Evolutionary conservation across 257 asterid genomes (phyloP).

Genomic region (Oldenlandia corymbosa): DNA sequence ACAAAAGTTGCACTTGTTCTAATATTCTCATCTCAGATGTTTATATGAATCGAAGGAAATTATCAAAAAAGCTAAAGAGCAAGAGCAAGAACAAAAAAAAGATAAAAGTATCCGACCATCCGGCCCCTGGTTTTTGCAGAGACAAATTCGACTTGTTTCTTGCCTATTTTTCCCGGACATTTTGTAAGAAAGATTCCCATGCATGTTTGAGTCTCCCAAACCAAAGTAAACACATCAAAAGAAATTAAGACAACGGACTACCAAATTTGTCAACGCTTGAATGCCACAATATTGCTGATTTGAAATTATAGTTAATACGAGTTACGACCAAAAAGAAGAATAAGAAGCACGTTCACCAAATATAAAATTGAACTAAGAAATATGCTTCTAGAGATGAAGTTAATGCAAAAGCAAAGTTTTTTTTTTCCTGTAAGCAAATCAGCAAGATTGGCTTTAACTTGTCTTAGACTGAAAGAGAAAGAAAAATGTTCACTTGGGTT

Average conservation of each 20-base stretch:
- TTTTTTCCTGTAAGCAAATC: constrained; percentile 32
- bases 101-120: constrained; percentile 1
- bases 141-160: not conserved
- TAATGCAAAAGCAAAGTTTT: constrained; percentile 16
- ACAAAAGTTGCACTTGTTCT: constrained; percentile 17
- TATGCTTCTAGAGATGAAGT: not conserved
- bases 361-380: too few species aligned
- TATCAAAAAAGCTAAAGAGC: constrained; percentile 23
- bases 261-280: too few species aligned
- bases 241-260: too few species aligned
- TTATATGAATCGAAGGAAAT: constrained; percentile 27
- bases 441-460: constrained; percentile 25
- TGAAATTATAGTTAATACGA: too few species aligned
- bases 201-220: not conserved
- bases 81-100: constrained; percentile 6
- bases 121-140: not conserved
- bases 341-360: not conserved
- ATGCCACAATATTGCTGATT: too few species aligned
- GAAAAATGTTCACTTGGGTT: constrained; percentile 21
- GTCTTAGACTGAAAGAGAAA: constrained; percentile 23
- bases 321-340: too few species aligned
- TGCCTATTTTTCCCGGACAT: constrained; percentile 25
- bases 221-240: not conserved
- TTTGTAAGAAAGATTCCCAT: constrained; percentile 12
- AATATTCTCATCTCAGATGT: constrained; percentile 35